These are phyloP conservation scores for Hyphochytrium catenoides DNA, from an alignment of 352 stramenopile species.

Conservation along the genomic window DNA sequence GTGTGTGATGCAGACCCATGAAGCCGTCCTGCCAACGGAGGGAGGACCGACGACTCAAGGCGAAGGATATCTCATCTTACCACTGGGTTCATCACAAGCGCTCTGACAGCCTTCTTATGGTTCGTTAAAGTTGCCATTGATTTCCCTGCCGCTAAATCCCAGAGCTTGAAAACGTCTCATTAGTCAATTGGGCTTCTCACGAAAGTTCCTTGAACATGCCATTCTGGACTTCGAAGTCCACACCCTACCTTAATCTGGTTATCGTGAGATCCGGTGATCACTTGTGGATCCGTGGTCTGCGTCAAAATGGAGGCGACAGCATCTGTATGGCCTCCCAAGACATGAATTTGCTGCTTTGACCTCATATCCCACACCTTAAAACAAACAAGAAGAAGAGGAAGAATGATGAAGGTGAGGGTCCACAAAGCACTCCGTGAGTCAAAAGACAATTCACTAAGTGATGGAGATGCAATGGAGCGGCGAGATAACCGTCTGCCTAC, in stretches of 20 bases:
- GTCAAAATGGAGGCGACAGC: conserved; percentile 85
- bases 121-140: conserved; percentile 97
- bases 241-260: conserved; percentile 60
- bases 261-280: conserved; percentile 74
- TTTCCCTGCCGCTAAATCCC: conserved; percentile 93
- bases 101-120: conserved; percentile 93
- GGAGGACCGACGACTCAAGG: no score
- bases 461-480: no score
- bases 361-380: conserved; percentile 94
- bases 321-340: conserved; percentile 85
- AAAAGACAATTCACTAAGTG: no score
- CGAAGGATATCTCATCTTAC: conserved; percentile 11
- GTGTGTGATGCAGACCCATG: no score
- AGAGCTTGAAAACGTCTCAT: conserved; percentile 30
- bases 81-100: conserved; percentile 61
- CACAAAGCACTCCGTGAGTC: no score
- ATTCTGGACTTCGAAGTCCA: not conserved
- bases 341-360: conserved; percentile 92
- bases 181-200: not conserved
- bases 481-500: no score
- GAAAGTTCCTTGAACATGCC: conserved; percentile 2
- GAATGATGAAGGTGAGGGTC: no score
- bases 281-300: conserved; percentile 85
- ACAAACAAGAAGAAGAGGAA: no score
- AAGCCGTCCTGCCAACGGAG: no score